Evolutionary conservation across 1,139 yeast species (phyloP), one percentile per base, ranked within the genome.

Genomic region (Taphrina deformans): DNA sequence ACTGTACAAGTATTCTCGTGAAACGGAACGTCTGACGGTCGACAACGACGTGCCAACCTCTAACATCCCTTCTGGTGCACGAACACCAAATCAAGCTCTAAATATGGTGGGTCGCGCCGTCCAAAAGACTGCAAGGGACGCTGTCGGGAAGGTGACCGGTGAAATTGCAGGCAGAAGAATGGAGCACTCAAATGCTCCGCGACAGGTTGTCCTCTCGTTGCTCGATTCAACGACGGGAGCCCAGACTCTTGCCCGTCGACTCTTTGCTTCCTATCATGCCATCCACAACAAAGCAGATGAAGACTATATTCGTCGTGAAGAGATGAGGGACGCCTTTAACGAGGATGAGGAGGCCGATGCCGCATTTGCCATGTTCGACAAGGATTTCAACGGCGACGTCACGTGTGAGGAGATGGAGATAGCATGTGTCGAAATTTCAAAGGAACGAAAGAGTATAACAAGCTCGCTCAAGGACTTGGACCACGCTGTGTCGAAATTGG

Each of bases 401-500:
- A 73, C 78, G 7, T 71, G 78, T n/a, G 79, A 77, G 3, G 81
- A 78, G 62, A 77, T 77, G 76, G 71, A 72, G 31, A 63, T 71
- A 1, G 72, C 78, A 23, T 76, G 76, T n/a, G 70, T 73, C 35
- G 77, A 73, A 3, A 75, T 79, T 48, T 73, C 78, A 65, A 71
- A 70, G 46, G 80, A 78, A 68, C 70, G 76, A 44, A 75, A 76
- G 68, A 70, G 76, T 35, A 78, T 78, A 63, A 73, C 73, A 64
- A 72, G 74, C 45, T 77, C 80, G 18, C 72, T 78, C 62, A 72
- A 75, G 44, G 80, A 79, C 62, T 76, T 79, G 51, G 80, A 79
- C 65, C 75, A 77, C 44, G 80, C 80, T n/a, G 78, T 78, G 67
- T 71, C 72, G 45, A 77, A 76, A 69, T 73, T 78, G 58, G 79